phyloP scores from a whole-genome alignment of 2,329 filamentous ascomycete species.

The Madurella fahalii region DNA sequence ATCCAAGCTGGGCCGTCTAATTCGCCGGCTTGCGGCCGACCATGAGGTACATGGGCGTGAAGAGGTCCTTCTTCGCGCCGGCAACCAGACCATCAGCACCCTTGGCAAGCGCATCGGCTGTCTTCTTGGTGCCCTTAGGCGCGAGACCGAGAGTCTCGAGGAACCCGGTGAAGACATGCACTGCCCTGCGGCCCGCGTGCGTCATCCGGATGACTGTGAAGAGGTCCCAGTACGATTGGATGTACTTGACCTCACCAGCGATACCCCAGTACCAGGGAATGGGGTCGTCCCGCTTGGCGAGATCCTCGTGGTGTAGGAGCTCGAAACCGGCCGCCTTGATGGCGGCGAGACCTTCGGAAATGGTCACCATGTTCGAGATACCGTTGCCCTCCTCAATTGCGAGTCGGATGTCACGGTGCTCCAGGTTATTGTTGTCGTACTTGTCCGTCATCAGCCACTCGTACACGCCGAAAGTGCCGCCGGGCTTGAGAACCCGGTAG shows the following conservation, averaged over 20 bases:
- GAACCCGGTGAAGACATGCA: constrained; percentile 71
- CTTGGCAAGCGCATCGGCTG: constrained; percentile 79
- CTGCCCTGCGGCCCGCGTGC: constrained; percentile 68
- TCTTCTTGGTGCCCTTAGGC: constrained; percentile 85
- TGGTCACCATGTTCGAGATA: constrained; percentile 94
- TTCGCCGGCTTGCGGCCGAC: constrained; percentile 74
- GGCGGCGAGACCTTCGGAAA: constrained; percentile 74
- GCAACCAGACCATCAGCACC: constrained; percentile 84
- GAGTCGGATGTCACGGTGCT: constrained; percentile 85
- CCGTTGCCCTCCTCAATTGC: constrained; percentile 95
- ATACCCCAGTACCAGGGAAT: constrained; percentile 94
- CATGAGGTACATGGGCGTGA: constrained; percentile 99
- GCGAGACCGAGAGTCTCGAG: constrained; percentile 73
- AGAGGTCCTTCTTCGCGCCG: constrained; percentile 83
- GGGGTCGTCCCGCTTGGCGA: constrained; percentile 70
- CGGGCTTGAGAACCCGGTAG: constrained; percentile 91
- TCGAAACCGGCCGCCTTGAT: constrained; percentile 87
- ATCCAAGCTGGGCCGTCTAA: constrained; percentile 19
- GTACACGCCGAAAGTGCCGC: constrained; percentile 93
- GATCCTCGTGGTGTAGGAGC: constrained; percentile 77
- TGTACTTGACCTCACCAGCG: constrained; percentile 78
- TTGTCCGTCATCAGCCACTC: constrained; percentile 98
- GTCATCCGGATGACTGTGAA: constrained; percentile 88
- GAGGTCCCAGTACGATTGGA: constrained; percentile 73
- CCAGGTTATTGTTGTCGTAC: constrained; percentile 83